phyloP scores from a whole-genome alignment of 108 stramenopile genomes.

The Nitzschia inconspicua region DNA sequence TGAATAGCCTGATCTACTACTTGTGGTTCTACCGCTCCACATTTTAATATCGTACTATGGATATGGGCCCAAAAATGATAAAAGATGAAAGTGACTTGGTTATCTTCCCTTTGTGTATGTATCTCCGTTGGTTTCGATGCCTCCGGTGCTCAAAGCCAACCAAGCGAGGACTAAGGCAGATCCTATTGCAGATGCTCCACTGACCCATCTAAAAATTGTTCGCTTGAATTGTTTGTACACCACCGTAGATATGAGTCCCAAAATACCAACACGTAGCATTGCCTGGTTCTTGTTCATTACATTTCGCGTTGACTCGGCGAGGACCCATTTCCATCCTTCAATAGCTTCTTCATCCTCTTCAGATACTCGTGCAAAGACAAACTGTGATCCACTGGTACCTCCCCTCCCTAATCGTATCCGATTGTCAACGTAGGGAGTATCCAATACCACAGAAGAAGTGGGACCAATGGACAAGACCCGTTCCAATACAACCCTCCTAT shows the following conservation, averaged over 20 bases:
- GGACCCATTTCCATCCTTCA: slow-evolving; percentile 26
- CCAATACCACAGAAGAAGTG: slow-evolving; percentile 58
- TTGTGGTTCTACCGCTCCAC: too few relatives aligned
- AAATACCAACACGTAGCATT: background rate
- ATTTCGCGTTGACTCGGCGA: background rate
- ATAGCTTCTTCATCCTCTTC: slow-evolving; percentile 30
- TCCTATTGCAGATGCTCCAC: background rate
- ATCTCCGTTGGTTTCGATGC: slow-evolving; percentile 18
- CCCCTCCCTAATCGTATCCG: slow-evolving; percentile 60
- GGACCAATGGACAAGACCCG: slow-evolving; percentile 49
- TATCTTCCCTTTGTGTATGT: slow-evolving; percentile 7
- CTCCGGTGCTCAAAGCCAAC: slow-evolving; percentile 5
- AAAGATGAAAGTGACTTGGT: too few relatives aligned
- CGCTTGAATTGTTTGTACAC: background rate
- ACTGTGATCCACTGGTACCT: slow-evolving; percentile 65
- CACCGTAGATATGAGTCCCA: background rate
- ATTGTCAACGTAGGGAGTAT: slow-evolving; percentile 57
- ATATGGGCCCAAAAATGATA: too few relatives aligned
- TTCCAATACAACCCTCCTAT: background rate
- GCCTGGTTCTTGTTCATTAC: slow-evolving; percentile 6
- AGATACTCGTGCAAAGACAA: slow-evolving; percentile 49
- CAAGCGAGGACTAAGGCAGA: background rate
- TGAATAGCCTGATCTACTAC: too few relatives aligned
- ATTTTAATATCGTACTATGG: too few relatives aligned
- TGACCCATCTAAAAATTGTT: background rate